phyloP scores from a whole-genome alignment of 371 early-diverging fungal species.

The Syncephalastrum sp. region DNA sequence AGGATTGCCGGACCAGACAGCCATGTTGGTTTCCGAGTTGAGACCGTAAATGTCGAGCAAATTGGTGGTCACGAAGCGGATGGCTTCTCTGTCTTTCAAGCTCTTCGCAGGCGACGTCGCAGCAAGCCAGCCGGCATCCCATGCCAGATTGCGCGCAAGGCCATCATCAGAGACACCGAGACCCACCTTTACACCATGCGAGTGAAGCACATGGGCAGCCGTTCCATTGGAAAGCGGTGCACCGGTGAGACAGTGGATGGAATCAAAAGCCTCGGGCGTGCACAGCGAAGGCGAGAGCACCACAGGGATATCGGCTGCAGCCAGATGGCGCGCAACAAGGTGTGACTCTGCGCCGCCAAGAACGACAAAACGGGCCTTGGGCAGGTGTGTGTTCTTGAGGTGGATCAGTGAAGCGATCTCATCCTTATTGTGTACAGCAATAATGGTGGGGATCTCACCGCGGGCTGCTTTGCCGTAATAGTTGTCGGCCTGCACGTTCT shows the following conservation, averaged over 20 bases:
- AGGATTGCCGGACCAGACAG: slow-evolving; percentile 54
- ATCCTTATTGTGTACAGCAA: slow-evolving; percentile 63
- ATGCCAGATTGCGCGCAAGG: slow-evolving; percentile 65
- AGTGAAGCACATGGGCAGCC: slow-evolving; percentile 57
- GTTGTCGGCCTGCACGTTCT: slow-evolving; percentile 21
- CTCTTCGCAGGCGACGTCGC: slow-evolving; percentile 32
- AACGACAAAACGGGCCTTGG: slow-evolving; percentile 37
- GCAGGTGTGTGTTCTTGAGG: slow-evolving; percentile 48
- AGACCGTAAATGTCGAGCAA: slow-evolving; percentile 60
- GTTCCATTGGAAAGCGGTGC: slow-evolving; percentile 59
- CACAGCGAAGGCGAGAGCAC: slow-evolving; percentile 67
- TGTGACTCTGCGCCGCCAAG: slow-evolving; percentile 75
- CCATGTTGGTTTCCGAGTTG: slow-evolving; percentile 25
- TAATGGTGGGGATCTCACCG: slow-evolving; percentile 65
- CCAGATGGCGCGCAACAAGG: slow-evolving; percentile 61
- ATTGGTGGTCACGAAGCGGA: slow-evolving; percentile 72
- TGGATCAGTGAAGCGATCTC: slow-evolving; percentile 69
- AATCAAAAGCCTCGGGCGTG: slow-evolving; percentile 65
- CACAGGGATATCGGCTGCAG: slow-evolving; percentile 58
- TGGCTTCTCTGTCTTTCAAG: slow-evolving; percentile 60
- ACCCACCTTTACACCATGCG: slow-evolving; percentile 65
- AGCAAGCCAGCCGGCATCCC: slow-evolving; percentile 79
- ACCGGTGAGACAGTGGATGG: slow-evolving; percentile 66
- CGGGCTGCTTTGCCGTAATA: slow-evolving; percentile 45
- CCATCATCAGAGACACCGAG: slow-evolving; percentile 59